A percentile compares a stretch with the other conserved stretches of the same genome.
These are phyloP conservation scores for Yamadazyma kanchanaburiensis DNA, from an alignment of 1,139 yeast genomes.

Conservation along the genomic window DNA sequence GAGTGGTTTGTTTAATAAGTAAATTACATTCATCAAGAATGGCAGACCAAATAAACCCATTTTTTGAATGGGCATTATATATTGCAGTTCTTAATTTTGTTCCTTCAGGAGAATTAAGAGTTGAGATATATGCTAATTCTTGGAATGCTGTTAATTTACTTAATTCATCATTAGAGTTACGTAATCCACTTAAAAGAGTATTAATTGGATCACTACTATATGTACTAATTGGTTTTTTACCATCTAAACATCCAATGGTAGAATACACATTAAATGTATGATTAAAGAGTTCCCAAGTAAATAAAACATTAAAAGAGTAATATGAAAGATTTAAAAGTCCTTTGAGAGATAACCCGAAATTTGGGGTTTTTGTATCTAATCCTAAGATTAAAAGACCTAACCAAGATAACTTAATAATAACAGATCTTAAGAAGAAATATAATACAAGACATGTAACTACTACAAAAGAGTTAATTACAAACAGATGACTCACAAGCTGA, in stretches of 20 bases:
- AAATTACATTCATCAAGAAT: slow-evolving; percentile 58
- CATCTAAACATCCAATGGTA: slow-evolving; percentile 78
- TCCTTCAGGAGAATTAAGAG: slow-evolving; percentile 42
- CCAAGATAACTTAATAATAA: slow-evolving; percentile 40
- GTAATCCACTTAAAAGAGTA: slow-evolving; percentile 71
- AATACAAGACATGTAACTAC: slow-evolving; percentile 26
- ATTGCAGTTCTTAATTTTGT: slow-evolving; percentile 48
- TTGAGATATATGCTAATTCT: slow-evolving; percentile 62
- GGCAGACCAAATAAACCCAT: slow-evolving; percentile 52
- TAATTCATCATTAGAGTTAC: slow-evolving; percentile 43
- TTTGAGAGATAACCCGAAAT: slow-evolving; percentile 34
- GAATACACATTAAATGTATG: slow-evolving; percentile 69
- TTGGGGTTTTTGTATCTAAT: slow-evolving; percentile 31
- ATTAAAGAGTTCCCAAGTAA: slow-evolving; percentile 62
- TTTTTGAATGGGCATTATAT: slow-evolving; percentile 47
- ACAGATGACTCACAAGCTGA: slow-evolving; percentile 32
- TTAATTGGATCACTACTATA: slow-evolving; percentile 70
- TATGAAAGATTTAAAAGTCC: slow-evolving; percentile 34
- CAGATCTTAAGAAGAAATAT: slow-evolving; percentile 42
- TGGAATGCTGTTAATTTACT: slow-evolving; percentile 70
- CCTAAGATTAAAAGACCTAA: slow-evolving; percentile 25
- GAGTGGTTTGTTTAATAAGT: slow-evolving; percentile 46
- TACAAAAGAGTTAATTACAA: slow-evolving; percentile 30
- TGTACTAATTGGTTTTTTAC: slow-evolving; percentile 66
- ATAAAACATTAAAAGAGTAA: slow-evolving; percentile 36